These are phyloP conservation scores for Serpula lacrymans DNA, from an alignment of 768 basidiomycete genomes.

Conservation along the genomic window DNA sequence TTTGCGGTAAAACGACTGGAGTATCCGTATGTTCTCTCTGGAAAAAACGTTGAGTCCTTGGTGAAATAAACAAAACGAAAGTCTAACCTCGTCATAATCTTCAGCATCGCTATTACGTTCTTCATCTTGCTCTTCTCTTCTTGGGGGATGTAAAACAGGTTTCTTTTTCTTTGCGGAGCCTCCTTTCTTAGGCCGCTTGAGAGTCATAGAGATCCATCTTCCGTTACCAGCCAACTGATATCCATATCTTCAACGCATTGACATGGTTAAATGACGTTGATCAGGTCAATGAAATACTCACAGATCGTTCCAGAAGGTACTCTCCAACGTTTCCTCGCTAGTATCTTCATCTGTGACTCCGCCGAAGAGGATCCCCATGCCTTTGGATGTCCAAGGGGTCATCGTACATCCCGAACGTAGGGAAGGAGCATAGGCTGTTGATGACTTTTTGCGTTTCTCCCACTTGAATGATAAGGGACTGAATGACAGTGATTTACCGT, in stretches of 20 bases:
- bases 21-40: no score
- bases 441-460: conserved; percentile 76
- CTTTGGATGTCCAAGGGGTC: conserved; percentile 69
- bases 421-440: conserved; percentile 67
- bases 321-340: conserved; percentile 79
- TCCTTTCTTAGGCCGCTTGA: conserved; percentile 60
- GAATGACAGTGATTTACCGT: conserved; percentile 30
- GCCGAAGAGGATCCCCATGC: conserved; percentile 78
- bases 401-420: conserved; percentile 83
- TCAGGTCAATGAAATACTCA: conserved; percentile 28
- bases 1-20: no score
- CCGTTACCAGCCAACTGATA: conserved; percentile 76
- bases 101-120: conserved; percentile 17
- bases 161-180: conserved; percentile 43
- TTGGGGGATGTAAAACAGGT: conserved; percentile 8
- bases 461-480: conserved; percentile 65
- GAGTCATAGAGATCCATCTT: conserved; percentile 72
- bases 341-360: conserved; percentile 87
- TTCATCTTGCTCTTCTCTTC: conserved; percentile 6
- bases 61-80: no score
- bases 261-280: background rate
- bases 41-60: no score
- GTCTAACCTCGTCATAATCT: conserved; percentile 14
- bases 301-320: conserved; percentile 87
- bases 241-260: conserved; percentile 69